These are phyloP conservation scores for Leccinum uliginosum DNA, from an alignment of 768 basidiomycete species.

Conservation along the genomic window DNA sequence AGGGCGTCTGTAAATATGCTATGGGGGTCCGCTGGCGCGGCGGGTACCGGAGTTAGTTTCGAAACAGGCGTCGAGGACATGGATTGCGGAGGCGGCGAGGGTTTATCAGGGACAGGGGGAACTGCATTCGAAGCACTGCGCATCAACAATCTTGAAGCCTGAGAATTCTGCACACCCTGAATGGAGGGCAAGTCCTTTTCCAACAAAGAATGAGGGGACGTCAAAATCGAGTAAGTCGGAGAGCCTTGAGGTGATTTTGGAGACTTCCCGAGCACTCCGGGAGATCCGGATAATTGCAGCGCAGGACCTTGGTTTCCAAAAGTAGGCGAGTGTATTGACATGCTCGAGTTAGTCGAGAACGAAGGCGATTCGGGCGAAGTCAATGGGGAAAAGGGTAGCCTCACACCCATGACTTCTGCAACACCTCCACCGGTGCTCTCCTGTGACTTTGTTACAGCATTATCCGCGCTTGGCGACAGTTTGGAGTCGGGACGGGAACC, in stretches of 20 bases:
- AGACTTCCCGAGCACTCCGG: conserved; percentile 12
- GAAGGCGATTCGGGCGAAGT: conserved; percentile 29
- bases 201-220: conserved; percentile 33
- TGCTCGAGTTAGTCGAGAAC: conserved; percentile 29
- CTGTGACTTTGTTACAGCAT: conserved; percentile 12
- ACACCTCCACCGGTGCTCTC: conserved; percentile 16
- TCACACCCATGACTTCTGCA: conserved; percentile 28
- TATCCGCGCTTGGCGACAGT: conserved; percentile 28
- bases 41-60: conserved; percentile 22
- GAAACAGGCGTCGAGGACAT: conserved; percentile 23
- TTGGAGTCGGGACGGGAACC: conserved; percentile 40
- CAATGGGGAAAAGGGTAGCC: conserved; percentile 29
- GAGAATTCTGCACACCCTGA: conserved; percentile 25
- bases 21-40: conserved; percentile 22
- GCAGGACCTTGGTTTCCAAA: conserved; percentile 11
- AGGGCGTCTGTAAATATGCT: conserved; percentile 53
- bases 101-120: conserved; percentile 29
- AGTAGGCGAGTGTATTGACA: conserved; percentile 18
- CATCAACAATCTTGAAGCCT: conserved; percentile 10
- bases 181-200: conserved; percentile 34
- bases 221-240: conserved; percentile 30
- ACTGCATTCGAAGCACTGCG: conserved; percentile 13
- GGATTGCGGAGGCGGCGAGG: conserved; percentile 13
- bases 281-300: conserved; percentile 16
- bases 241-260: conserved; percentile 23